Conservation (phyloP, 495 filamentous ascomycete species). For the Lentithecium fluviatile region DNA sequence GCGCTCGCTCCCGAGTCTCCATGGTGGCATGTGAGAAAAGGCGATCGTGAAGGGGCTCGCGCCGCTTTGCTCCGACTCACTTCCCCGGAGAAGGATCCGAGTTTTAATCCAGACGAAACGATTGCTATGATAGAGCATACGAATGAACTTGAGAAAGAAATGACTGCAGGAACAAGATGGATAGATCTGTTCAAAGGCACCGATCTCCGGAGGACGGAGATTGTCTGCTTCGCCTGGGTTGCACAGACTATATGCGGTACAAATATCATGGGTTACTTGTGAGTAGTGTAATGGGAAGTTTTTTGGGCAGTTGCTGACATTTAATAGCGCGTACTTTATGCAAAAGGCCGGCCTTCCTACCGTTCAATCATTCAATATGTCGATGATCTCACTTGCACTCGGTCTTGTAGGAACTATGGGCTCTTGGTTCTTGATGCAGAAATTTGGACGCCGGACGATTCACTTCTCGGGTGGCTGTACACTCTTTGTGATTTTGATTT, state of each 20-base stretch:
- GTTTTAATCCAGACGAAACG: slow-evolving; percentile 29
- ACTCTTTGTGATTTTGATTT: slow-evolving; percentile 24
- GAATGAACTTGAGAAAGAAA: slow-evolving; percentile 27
- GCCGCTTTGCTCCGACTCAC: slow-evolving; percentile 20
- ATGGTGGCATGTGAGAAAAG: slow-evolving; percentile 29
- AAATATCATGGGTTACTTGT: slow-evolving; percentile 34
- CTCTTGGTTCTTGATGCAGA: slow-evolving; percentile 26
- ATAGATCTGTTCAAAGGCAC: slow-evolving; percentile 30
- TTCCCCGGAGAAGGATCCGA: slow-evolving; percentile 19
- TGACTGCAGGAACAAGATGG: slow-evolving; percentile 20
- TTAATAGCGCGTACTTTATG: slow-evolving; percentile 24
- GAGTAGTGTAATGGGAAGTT: background rate
- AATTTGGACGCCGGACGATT: slow-evolving; percentile 26
- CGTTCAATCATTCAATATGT: slow-evolving; percentile 28
- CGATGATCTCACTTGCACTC: slow-evolving; percentile 23
- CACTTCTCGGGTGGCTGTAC: slow-evolving; percentile 21
- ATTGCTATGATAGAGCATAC: slow-evolving; percentile 34
- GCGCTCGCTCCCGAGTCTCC: slow-evolving; percentile 34
- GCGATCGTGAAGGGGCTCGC: slow-evolving; percentile 19
- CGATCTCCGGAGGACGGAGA: slow-evolving; percentile 33
- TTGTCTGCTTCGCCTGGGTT: slow-evolving; percentile 22
- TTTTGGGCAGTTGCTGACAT: background rate
- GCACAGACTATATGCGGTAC: slow-evolving; percentile 18
- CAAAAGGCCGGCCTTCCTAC: slow-evolving; percentile 25
- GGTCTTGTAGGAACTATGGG: slow-evolving; percentile 24